These are phyloP conservation scores for Tetraselmis striata DNA, from an alignment of 139 green algal genomes.

Conservation along the genomic window DNA sequence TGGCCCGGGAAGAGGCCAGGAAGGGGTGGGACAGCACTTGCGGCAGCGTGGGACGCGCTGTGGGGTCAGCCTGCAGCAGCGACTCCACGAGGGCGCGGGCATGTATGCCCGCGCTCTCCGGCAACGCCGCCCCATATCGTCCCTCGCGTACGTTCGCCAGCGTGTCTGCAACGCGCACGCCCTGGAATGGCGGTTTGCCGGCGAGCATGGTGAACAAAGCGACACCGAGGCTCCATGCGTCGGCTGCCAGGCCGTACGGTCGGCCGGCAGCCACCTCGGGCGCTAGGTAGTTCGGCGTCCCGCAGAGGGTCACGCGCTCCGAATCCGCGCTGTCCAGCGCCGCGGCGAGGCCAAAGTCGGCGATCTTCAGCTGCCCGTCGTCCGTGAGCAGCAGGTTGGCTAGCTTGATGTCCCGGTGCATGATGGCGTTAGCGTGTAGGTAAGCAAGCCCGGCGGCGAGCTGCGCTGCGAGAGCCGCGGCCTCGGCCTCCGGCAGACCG, in stretches of 20 bases:
- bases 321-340: constrained; percentile 13
- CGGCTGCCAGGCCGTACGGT: constrained; percentile 10
- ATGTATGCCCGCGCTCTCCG: neutral
- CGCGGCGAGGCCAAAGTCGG: constrained; percentile 24
- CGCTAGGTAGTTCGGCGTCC: constrained; percentile 28
- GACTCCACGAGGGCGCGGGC: neutral
- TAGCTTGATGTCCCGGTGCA: constrained; percentile 17
- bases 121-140: neutral
- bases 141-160: neutral
- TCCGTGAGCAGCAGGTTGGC: constrained; percentile 15
- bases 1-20: neutral
- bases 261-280: constrained; percentile 12
- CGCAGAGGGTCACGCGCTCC: constrained; percentile 19
- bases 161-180: neutral
- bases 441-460: constrained; percentile 1
- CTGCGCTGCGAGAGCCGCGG: constrained; percentile 1
- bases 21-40: neutral
- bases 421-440: constrained; percentile 10
- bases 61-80: neutral
- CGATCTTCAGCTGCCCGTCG: constrained; percentile 17
- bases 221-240: constrained; percentile 23
- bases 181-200: constrained; percentile 19
- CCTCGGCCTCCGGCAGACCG: constrained; percentile 6
- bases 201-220: constrained; percentile 18
- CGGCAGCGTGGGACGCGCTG: neutral